phyloP scores from a whole-genome alignment of 2,329 filamentous ascomycete genomes.

The Penicillium verrucosum region DNA sequence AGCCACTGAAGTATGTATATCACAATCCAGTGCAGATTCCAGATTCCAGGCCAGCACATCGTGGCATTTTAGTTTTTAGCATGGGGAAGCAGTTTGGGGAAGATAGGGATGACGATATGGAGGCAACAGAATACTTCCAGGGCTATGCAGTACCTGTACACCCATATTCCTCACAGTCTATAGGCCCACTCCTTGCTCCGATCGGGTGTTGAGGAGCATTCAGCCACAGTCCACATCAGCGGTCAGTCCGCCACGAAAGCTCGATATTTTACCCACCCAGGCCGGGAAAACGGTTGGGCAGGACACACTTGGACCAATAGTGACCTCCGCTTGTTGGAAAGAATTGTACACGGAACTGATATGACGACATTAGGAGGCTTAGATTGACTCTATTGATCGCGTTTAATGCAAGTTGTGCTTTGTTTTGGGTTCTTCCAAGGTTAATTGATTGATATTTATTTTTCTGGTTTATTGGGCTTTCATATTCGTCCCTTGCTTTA shows the following conservation, averaged over 20 bases:
- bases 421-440: background rate
- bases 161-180: background rate
- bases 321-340: background rate
- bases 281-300: constrained; percentile 9
- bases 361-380: constrained; percentile 15
- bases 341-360: constrained; percentile 2
- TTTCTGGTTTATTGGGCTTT: background rate
- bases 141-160: background rate
- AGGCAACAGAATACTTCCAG: background rate
- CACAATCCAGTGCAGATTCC: background rate
- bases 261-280: background rate
- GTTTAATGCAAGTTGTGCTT: constrained; percentile 2
- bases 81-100: background rate
- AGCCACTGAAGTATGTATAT: background rate
- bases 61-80: background rate
- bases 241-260: constrained; percentile 6
- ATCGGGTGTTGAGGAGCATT: constrained; percentile 1
- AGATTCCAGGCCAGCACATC: background rate
- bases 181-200: constrained; percentile 15
- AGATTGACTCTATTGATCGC: constrained; percentile 6
- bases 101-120: background rate
- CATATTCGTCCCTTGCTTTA: constrained; percentile 18
- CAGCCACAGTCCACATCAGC: constrained; percentile 21
- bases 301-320: constrained; percentile 3
- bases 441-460: background rate